phyloP scores from a whole-genome alignment of 148 eudicot species.

The Gaultheria prostrata region DNA sequence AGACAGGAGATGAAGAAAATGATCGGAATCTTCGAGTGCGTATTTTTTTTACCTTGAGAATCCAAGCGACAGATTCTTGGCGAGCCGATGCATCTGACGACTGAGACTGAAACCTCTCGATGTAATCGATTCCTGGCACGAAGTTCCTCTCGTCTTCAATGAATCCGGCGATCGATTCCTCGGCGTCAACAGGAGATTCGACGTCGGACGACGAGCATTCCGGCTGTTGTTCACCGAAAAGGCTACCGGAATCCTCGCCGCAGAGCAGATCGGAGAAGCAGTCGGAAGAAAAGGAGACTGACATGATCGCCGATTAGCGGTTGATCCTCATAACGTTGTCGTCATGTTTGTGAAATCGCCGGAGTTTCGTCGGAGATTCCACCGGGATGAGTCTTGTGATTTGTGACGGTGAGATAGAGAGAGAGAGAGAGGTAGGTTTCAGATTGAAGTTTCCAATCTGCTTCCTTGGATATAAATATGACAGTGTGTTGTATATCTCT shows the following conservation, averaged over 20 bases:
- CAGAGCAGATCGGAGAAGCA: conserved; percentile 61
- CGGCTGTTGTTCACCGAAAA: conserved; percentile 30
- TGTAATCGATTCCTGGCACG: conserved; percentile 28
- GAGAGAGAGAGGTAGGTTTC: conserved; percentile 2
- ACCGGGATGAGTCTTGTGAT: conserved; percentile 8
- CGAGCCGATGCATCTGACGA: conserved; percentile 54
- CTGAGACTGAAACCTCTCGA: conserved; percentile 26
- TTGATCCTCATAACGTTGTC: conserved; percentile 25
- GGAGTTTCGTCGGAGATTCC: conserved; percentile 22
- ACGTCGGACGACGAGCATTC: conserved; percentile 46
- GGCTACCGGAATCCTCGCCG: conserved; percentile 57
- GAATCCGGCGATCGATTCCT: conserved; percentile 64
- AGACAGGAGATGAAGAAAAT: not conserved
- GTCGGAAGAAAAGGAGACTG: conserved; percentile 44
- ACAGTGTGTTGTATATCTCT: not conserved
- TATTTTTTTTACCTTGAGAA: conserved; percentile 63
- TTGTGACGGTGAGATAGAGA: conserved; percentile 2
- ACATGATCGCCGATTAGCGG: conserved; percentile 31
- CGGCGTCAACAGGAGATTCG: conserved; percentile 39
- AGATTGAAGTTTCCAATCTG: conserved; percentile 3
- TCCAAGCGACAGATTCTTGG: conserved; percentile 69
- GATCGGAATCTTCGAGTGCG: not conserved
- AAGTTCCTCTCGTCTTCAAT: conserved; percentile 55
- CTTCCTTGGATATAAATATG: conserved; percentile 13
- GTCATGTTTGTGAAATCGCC: conserved; percentile 16